Base-by-base conservation (phyloP, 73 alveolate genomes). In the Paramecium sexaurelia region DNA sequence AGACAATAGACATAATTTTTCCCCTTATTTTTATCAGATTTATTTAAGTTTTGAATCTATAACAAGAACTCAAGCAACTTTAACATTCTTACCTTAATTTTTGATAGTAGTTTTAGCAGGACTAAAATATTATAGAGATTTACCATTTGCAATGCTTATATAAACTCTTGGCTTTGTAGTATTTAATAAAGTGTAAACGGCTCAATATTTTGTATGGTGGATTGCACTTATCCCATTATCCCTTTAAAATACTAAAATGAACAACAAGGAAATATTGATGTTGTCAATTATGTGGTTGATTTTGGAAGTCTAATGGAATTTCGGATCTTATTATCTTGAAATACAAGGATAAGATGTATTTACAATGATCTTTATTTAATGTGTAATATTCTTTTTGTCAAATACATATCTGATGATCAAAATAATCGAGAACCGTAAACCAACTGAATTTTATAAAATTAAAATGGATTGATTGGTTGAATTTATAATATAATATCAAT, bases 1-100 rank as follows among this genome's bases (percentile, higher is more conserved):
- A 75, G 99, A 98, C 71, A 96, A 96, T 96, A 78, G 99, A 37
- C 99, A 98, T 90, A 98, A 98, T 87, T 98, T 95, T 93, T 97
- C 99, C 2, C 95, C 97, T 84, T 96, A 96, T 95, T 98, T 94
- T 92, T 98, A 98, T 91, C 83, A 94, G 75, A 95, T 97, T 17
- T 98, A 98, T 94, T 94, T 97, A 68, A 94, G 95, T 45, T 97
- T 93, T 92, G 95, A 90, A 75, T 85, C 94, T 6, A 88, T 94
- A 13, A 92, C 98, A 1, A 92, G 92, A 68, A 75, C 89, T 40
- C 69, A 96, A 56, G 94, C 98, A 9, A 91, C 94, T 13, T 86
- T 97, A 35, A 95, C 98, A 45, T 98, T 98, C 94, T 71, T 98
- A n/a, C 99, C 99, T 1, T 97, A 98, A 92, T 91, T 68, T 32